Evolutionary conservation across 495 filamentous ascomycete species (phyloP), one percentile per base, ranked within the genome.

Genomic region (Talaromyces adpressus): DNA sequence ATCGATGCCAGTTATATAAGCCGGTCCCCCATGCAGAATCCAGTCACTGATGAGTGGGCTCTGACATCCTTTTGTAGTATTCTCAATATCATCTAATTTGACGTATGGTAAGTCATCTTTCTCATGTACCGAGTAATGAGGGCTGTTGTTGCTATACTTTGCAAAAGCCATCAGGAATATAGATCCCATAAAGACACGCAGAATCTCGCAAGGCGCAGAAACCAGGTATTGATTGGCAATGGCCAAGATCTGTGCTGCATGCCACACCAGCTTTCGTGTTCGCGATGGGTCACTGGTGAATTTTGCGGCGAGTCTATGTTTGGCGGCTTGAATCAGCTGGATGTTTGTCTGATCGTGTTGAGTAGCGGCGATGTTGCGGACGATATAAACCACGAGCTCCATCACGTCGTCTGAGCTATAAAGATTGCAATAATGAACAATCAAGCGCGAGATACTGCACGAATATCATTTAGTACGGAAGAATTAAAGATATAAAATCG

Each of bases 321-420:
- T 61, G 23, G 59, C 59, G 22, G 59, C 41, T 7, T 61, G 39
- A 12, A 61, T 29, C 9, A 45, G 34, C 16, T 27, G 29, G 6
- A 34, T 36, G 23, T 36, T 36, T 7, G 57, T 30, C 30, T 30
- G 41, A 14, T 45, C 36, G 4, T 39, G n/a, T 23, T 29, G 20
- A n/a, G 59, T 18, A 61, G 59, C 22, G 41, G 59, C 34, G 32
- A 61, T 39, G 27, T 56, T 56, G n/a, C 59, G 39, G 32, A 61
- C 59, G 25, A 61, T 16, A 27, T 45, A 61, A 6, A 61, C 59
- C 9, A 61, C 59, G 16, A 61, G 36, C 16, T 61, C 59, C 59
- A 61, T 61, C 12, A 61, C 59, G 12, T 61, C 41, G 34, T 61
- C 59, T n/a, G 59, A 39, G 36, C 59, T 61, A n/a, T 61, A 45